These are phyloP conservation scores for Acacia confusa DNA, from an alignment of 306 rosid species.

Conservation along the genomic window DNA sequence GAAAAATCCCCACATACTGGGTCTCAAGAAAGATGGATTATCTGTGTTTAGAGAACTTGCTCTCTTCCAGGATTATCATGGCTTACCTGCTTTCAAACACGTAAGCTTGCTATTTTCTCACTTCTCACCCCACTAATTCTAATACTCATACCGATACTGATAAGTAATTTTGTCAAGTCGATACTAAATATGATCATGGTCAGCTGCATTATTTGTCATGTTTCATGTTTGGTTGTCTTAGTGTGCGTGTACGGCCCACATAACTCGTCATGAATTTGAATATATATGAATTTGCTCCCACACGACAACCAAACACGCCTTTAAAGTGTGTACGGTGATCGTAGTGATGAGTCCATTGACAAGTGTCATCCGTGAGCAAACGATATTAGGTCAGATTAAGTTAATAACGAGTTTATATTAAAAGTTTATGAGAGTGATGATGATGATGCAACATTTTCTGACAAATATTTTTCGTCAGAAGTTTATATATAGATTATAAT, in stretches of 20 bases:
- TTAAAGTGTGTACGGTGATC: not conserved
- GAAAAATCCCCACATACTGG: constrained; percentile 54
- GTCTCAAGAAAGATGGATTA: constrained; percentile 50
- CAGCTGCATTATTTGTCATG: not conserved
- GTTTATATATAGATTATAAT: not conserved
- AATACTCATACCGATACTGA: too few species aligned
- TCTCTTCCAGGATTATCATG: constrained; percentile 88
- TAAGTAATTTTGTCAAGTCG: too few species aligned
- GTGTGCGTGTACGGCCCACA: not conserved
- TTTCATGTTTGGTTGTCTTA: not conserved
- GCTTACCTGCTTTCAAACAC: constrained; percentile 72
- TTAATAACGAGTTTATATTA: not conserved
- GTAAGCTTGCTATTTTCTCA: constrained; percentile 34
- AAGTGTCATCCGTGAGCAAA: not conserved
- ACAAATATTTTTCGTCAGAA: not conserved
- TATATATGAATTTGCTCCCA: not conserved
- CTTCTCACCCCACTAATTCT: not conserved
- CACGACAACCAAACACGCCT: not conserved
- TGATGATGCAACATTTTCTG: not conserved
- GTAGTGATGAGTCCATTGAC: not conserved
- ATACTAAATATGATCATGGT: not conserved
- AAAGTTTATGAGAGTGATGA: not conserved
- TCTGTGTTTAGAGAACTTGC: constrained; percentile 76
- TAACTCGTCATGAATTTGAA: not conserved
- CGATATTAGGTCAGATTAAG: not conserved